phyloP scores from a whole-genome alignment of 2,329 filamentous ascomycete species.

The Hortaea werneckii region DNA sequence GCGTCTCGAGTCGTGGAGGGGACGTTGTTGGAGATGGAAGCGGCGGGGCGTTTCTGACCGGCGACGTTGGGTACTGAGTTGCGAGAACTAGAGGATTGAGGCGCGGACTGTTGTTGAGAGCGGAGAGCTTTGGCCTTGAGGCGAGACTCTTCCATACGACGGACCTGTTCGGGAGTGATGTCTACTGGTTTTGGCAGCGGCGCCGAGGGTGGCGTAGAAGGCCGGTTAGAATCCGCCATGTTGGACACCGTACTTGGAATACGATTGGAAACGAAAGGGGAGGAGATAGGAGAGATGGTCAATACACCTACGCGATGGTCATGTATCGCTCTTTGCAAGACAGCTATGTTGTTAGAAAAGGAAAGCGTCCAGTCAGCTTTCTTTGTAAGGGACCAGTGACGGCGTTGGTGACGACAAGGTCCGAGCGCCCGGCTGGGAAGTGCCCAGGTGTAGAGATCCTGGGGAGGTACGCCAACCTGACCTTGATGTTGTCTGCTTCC shows the following conservation, averaged over 20 bases:
- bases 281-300: too few species aligned
- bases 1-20: constrained; percentile 58
- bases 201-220: constrained; percentile 38
- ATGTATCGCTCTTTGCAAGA: too few species aligned
- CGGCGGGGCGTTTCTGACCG: constrained; percentile 62
- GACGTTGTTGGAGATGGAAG: constrained; percentile 37
- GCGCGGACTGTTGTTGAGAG: constrained; percentile 43
- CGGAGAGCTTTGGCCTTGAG: constrained; percentile 81
- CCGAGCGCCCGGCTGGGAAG: too few species aligned
- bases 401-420: too few species aligned
- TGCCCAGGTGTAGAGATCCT: too few species aligned
- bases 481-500: too few species aligned
- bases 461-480: too few species aligned
- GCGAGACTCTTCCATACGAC: constrained; percentile 67
- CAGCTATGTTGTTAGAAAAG: too few species aligned
- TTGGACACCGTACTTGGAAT: not conserved
- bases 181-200: constrained; percentile 33
- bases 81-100: constrained; percentile 48
- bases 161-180: constrained; percentile 51
- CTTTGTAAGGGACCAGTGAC: too few species aligned
- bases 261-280: too few species aligned
- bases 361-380: too few species aligned
- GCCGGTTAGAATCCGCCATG: constrained; percentile 29
- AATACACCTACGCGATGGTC: too few species aligned
- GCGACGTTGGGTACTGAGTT: constrained; percentile 26